These are phyloP conservation scores for Ramularia endophylla DNA, from an alignment of 2,329 filamentous ascomycete genomes.

Conservation along the genomic window DNA sequence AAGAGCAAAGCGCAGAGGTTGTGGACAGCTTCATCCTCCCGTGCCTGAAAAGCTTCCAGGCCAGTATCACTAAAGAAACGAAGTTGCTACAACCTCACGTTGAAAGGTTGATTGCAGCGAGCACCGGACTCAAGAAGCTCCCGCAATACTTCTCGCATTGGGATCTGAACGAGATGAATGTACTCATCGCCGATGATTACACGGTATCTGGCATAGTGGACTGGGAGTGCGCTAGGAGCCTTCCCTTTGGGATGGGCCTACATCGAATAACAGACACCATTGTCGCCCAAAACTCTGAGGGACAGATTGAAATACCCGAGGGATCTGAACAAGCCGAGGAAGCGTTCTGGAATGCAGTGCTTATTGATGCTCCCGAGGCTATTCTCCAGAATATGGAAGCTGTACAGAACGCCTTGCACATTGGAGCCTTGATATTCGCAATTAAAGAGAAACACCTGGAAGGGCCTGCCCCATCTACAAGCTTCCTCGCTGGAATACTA, in stretches of 20 bases:
- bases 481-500: constrained; percentile 1
- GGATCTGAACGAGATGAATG: constrained; percentile 1
- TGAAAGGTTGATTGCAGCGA: not conserved
- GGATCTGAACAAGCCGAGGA: not conserved
- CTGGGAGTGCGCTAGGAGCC: constrained; percentile 16
- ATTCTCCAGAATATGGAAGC: not conserved
- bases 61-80: not conserved
- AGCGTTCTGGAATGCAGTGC: not conserved
- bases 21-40: constrained; percentile 1
- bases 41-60: not conserved
- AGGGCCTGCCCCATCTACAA: not conserved
- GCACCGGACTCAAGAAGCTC: not conserved
- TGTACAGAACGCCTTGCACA: not conserved
- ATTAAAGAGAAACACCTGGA: constrained; percentile 1
- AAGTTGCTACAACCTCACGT: not conserved
- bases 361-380: not conserved
- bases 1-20: not conserved
- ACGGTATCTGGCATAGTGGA: constrained; percentile 12
- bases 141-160: not conserved
- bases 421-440: not conserved
- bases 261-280: constrained; percentile 8
- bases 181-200: not conserved
- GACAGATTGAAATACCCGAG: not conserved
- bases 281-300: constrained; percentile 1
- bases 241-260: constrained; percentile 19